phyloP scores from a whole-genome alignment of 495 filamentous ascomycete genomes.

The Lentithecium fluviatile region DNA sequence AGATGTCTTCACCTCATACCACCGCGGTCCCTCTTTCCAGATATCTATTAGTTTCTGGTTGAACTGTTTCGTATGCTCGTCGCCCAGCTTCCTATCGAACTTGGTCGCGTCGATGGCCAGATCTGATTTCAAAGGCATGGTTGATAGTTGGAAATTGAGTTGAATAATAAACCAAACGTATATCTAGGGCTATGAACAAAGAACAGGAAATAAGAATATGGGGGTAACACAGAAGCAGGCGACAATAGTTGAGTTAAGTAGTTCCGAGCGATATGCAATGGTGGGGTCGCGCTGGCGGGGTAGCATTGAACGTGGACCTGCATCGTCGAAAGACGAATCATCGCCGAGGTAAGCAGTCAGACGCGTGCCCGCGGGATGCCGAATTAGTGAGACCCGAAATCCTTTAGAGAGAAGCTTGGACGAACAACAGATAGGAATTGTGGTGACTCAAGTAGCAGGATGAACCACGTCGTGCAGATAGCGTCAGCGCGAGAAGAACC shows the following conservation, averaged over 20 bases:
- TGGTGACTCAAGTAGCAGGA: not conserved
- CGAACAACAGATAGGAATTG: too few relatives aligned
- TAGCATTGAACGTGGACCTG: constrained; percentile 6
- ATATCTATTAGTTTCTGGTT: constrained; percentile 44
- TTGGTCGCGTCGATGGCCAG: constrained; percentile 35
- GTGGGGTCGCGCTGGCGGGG: constrained; percentile 30
- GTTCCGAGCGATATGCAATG: not conserved
- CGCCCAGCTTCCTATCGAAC: constrained; percentile 34
- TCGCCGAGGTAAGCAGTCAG: not conserved
- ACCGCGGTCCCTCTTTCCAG: constrained; percentile 39
- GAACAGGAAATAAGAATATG: not conserved
- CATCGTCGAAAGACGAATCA: not conserved
- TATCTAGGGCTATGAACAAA: not conserved
- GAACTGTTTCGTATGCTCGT: constrained; percentile 36
- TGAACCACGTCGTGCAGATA: not conserved
- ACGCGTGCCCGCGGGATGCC: not conserved
- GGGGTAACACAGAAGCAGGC: not conserved
- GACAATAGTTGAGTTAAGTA: not conserved
- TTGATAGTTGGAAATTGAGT: not conserved
- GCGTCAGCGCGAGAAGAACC: not conserved
- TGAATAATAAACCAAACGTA: not conserved
- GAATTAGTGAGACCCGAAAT: not conserved
- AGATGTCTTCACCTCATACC: constrained; percentile 40
- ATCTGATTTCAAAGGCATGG: constrained; percentile 39
- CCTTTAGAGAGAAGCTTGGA: not conserved